Conservation (phyloP, 1,139 yeast genomes). For the Candida sp. region DNA sequence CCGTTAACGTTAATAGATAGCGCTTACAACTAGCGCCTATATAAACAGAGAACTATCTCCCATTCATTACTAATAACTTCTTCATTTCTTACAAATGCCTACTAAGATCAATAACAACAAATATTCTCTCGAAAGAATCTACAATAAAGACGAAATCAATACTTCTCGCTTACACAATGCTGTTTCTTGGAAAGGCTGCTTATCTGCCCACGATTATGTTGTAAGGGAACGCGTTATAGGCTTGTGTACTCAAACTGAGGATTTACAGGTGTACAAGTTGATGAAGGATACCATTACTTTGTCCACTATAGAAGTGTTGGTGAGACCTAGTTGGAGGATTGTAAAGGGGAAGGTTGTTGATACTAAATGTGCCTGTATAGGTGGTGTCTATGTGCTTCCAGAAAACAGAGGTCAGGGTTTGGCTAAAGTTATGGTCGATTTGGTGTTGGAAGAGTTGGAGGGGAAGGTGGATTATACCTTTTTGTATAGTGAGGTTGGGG, state of each 20-base stretch:
- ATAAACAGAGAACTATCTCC: too few relatives aligned
- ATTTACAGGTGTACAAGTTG: conserved; percentile 29
- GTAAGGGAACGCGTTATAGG: conserved; percentile 47
- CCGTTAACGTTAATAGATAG: not conserved
- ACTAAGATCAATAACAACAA: not conserved
- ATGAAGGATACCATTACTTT: conserved; percentile 19
- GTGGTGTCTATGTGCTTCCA: conserved; percentile 62
- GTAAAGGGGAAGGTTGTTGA: conserved; percentile 16
- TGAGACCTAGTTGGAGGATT: conserved; percentile 24
- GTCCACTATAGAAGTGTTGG: conserved; percentile 36
- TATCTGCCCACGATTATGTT: conserved; percentile 46
- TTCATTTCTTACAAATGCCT: not conserved
- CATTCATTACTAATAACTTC: too few relatives aligned
- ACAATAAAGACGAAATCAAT: conserved; percentile 40
- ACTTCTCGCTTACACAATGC: conserved; percentile 49
- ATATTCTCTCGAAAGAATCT: conserved; percentile 6
- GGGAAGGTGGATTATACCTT: conserved; percentile 33
- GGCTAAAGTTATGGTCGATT: conserved; percentile 58
- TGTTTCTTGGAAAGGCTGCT: conserved; percentile 51
- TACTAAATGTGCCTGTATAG: conserved; percentile 49
- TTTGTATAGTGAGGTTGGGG: conserved; percentile 73
- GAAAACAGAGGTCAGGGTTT: conserved; percentile 62
- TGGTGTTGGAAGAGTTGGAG: conserved; percentile 28
- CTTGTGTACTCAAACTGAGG: conserved; percentile 11
- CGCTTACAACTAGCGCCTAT: too few relatives aligned